Evolutionary conservation across 2,329 filamentous ascomycete species (phyloP).

Genomic region (Acephala macrosclerotiorum): DNA sequence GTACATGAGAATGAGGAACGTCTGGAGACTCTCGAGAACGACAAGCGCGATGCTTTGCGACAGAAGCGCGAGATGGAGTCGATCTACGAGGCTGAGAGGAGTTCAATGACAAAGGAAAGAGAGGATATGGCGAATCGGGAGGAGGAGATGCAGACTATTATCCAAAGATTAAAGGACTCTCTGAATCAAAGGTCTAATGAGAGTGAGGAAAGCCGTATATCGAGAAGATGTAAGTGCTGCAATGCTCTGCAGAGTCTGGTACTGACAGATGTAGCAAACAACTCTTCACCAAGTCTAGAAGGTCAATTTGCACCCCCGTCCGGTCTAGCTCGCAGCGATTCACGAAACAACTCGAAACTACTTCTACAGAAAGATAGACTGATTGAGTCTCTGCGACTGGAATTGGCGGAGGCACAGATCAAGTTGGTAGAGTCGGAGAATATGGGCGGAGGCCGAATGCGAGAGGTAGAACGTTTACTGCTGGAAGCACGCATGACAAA

Average conservation of each 20-base stretch:
- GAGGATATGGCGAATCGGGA: conserved; percentile 85
- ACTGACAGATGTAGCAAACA: conserved; percentile 46
- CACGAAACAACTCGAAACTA: conserved; percentile 86
- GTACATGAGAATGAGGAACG: conserved; percentile 87
- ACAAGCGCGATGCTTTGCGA: conserved; percentile 83
- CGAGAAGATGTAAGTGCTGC: conserved; percentile 61
- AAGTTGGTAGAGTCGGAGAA: conserved; percentile 96
- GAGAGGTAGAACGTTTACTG: conserved; percentile 88
- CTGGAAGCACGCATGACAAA: conserved; percentile 96
- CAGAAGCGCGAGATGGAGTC: conserved; percentile 91
- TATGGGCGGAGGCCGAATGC: conserved; percentile 83
- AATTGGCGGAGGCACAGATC: conserved; percentile 94
- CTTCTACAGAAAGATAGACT: conserved; percentile 95
- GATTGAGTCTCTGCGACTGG: conserved; percentile 89
- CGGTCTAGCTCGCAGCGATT: conserved; percentile 86
- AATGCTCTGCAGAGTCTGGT: conserved; percentile 6
- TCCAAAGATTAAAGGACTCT: conserved; percentile 90
- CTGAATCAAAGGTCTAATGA: conserved; percentile 75
- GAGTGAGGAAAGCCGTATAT: conserved; percentile 61
- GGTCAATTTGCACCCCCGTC: conserved; percentile 87
- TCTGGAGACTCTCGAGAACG: conserved; percentile 80
- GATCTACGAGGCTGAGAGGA: conserved; percentile 90
- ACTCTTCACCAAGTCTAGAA: conserved; percentile 74
- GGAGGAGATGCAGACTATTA: conserved; percentile 88
- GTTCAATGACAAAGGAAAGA: conserved; percentile 88